Evolutionary conservation across 2,329 filamentous ascomycete genomes (phyloP).

Genomic region (Microdochium bolleyi): DNA sequence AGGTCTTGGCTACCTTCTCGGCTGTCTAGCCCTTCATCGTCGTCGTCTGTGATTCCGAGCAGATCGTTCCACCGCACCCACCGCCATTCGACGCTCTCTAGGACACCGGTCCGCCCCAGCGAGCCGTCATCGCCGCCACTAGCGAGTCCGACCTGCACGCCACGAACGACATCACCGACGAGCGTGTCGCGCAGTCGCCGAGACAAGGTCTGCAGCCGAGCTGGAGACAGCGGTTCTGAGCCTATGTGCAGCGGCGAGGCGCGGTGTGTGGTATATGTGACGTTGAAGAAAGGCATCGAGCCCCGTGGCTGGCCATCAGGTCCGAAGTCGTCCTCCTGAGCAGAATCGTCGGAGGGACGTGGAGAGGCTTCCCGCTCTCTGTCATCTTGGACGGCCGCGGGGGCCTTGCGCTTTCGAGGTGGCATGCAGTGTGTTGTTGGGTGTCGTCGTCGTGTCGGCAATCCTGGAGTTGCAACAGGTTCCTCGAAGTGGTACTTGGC

Average conservation of each 20-base stretch:
- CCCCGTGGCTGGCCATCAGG: conserved; percentile 14
- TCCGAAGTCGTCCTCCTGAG: conserved; percentile 7
- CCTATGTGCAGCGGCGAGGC: conserved; percentile 46
- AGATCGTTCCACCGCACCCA: conserved; percentile 29
- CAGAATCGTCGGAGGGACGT: conserved; percentile 3
- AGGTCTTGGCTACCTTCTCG: not conserved
- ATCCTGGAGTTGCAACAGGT: not conserved
- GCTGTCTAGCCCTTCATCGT: conserved; percentile 1
- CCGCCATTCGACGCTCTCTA: conserved; percentile 38
- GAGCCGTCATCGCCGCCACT: conserved; percentile 26
- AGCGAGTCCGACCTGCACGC: conserved; percentile 44
- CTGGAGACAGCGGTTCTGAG: conserved; percentile 23
- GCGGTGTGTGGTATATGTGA: conserved; percentile 48
- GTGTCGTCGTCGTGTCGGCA: not conserved
- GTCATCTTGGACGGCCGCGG: not conserved
- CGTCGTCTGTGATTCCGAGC: conserved; percentile 12
- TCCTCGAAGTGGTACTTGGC: not conserved
- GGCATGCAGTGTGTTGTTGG: not conserved
- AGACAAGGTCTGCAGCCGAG: conserved; percentile 33
- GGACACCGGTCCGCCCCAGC: conserved; percentile 29
- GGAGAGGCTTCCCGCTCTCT: conserved; percentile 11
- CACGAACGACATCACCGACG: conserved; percentile 52
- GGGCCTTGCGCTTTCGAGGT: not conserved
- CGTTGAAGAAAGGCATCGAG: conserved; percentile 43
- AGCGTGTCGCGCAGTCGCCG: conserved; percentile 44